These are phyloP conservation scores for Fusarium sororula DNA, from an alignment of 2,329 filamentous ascomycete species.

Conservation along the genomic window DNA sequence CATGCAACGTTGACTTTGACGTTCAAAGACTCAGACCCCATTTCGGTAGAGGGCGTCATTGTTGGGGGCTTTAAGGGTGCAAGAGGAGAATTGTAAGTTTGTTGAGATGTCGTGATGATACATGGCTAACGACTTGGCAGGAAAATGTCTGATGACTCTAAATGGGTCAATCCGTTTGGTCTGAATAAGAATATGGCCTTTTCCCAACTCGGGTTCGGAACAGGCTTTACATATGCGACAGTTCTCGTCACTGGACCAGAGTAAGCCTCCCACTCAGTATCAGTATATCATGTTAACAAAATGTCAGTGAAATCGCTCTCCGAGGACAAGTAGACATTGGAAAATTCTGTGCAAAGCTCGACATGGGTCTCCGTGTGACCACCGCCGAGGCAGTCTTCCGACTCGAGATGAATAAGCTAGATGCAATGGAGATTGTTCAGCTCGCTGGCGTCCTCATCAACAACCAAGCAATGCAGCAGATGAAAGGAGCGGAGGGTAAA, in stretches of 20 bases:
- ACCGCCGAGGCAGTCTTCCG: not conserved
- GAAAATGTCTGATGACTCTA: not conserved
- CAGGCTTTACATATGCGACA: not conserved
- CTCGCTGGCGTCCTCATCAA: not conserved
- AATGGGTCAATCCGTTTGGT: not conserved
- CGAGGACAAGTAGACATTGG: not conserved
- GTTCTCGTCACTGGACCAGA: not conserved
- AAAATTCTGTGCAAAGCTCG: not conserved
- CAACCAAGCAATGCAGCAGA: not conserved
- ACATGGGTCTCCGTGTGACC: not conserved
- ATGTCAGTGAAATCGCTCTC: not conserved
- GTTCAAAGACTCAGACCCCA: not conserved
- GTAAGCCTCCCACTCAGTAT: not conserved
- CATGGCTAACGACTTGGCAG: not conserved
- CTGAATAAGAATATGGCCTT: not conserved
- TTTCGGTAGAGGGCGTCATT: not conserved
- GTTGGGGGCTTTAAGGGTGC: not conserved
- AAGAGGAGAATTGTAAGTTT: not conserved
- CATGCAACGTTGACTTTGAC: not conserved
- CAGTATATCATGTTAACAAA: accelerated
- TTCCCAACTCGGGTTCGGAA: not conserved
- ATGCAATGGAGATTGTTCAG: not conserved
- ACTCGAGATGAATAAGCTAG: not conserved
- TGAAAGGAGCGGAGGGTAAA: not conserved
- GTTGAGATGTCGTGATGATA: accelerated